Base-by-base conservation (phyloP, 2,329 filamentous ascomycete genomes). In the Fusarium algeriense region DNA sequence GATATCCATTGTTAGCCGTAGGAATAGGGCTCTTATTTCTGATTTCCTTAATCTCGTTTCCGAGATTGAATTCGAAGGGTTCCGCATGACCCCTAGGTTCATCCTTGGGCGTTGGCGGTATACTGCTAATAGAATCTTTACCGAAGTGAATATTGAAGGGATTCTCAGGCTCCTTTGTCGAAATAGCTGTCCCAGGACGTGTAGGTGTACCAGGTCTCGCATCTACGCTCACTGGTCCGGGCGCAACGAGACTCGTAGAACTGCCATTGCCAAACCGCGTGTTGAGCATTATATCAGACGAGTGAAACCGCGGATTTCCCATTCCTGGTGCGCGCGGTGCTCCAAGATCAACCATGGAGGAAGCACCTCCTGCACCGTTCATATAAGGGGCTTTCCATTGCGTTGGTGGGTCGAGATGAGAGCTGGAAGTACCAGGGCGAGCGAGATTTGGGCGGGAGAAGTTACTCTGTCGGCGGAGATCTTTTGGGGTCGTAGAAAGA, bases 131-230 rank as follows among this genome's bases (percentile, higher is more conserved):
- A 49, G 73, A 54, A 73, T 77, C 63, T 73, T 81, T 70, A n/a
- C 75, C 71, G 64, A 84, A 85, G 62, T 86, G 83, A 35, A 85
- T 80, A 15, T 86, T 83, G n/a, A 87, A 79, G 0, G 86, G 84
- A 64, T 84, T 85, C 10, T 84, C 79, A 80, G 83, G 84, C 7
- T 81, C 79, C 46, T 78, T 80, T 28, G 75, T 80, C 7, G 79
- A 78, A 7, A 65, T 76, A 8, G 78, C 77, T 17, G 79, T 83
- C 17, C 76, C 81, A 15, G 80, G 83, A 61, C 80, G 62, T 26
- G 75, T 77, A 20, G 77, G 68, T 6, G 78, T 79, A 10, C 63
- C 60, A 9, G 77, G 73, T 37, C 67, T 64, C 11, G 69, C 78
- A 13, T 40, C 58, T 12, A 50, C 26, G 28, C 23, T 23, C 23